phyloP scores from a whole-genome alignment of 1,139 yeast species.

The Spathaspora sp. region DNA sequence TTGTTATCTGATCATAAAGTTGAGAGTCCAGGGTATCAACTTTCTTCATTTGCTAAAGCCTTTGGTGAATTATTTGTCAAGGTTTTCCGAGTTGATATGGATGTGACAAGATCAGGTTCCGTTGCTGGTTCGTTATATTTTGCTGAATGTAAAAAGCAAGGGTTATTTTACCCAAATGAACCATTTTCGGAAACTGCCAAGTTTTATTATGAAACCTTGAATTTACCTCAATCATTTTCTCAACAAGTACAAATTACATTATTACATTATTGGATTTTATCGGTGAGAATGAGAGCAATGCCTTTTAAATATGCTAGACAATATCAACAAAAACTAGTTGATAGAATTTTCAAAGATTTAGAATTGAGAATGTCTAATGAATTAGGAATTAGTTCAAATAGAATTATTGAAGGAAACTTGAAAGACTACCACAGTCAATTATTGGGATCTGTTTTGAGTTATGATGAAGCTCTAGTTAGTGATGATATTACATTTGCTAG shows the following conservation, averaged over 20 bases:
- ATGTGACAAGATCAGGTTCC: slow-evolving; percentile 87
- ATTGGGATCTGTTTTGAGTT: slow-evolving; percentile 84
- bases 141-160: slow-evolving; percentile 84
- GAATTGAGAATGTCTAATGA: slow-evolving; percentile 84
- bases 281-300: slow-evolving; percentile 94
- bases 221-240: slow-evolving; percentile 80
- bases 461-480: slow-evolving; percentile 86
- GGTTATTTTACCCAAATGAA: slow-evolving; percentile 71
- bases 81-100: slow-evolving; percentile 81
- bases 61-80: slow-evolving; percentile 73
- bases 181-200: slow-evolving; percentile 62
- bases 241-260: slow-evolving; percentile 95
- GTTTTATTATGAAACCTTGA: slow-evolving; percentile 77
- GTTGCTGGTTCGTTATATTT: slow-evolving; percentile 88
- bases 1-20: slow-evolving; percentile 54
- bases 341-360: slow-evolving; percentile 85
- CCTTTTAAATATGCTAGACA: slow-evolving; percentile 86
- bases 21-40: slow-evolving; percentile 48
- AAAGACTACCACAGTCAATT: slow-evolving; percentile 90
- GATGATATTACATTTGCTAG: slow-evolving; percentile 84
- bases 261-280: slow-evolving; percentile 89
- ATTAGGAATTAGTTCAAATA: slow-evolving; percentile 78
- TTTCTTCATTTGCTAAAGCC: slow-evolving; percentile 69
- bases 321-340: slow-evolving; percentile 90
- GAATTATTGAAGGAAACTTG: slow-evolving; percentile 81